Base-by-base conservation (phyloP, 306 rosid species). In the Fragaria vesca region DNA sequence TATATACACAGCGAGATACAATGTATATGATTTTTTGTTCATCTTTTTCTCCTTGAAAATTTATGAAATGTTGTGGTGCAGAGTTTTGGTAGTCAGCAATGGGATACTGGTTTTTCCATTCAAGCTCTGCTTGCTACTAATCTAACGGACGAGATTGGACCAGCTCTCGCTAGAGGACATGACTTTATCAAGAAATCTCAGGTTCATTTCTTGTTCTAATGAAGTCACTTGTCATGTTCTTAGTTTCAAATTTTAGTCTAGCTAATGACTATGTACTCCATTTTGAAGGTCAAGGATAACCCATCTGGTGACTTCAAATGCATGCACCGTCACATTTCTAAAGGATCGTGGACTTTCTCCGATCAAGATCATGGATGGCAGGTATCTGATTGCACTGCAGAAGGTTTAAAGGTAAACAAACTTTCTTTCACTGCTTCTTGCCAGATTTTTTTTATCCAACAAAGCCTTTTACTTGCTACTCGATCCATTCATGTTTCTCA, bases 341-440 rank as follows among this genome's bases (percentile, higher is more conserved):
- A 89, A 76, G 96, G 96, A 6, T 81, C 96, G 1, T 91, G 96
- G 96, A 89, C 96, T 43, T 89, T 91, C 79, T 89, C 96, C 1
- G 91, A 91, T 76, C 89, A 87, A 78, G 96, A 91, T 78, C 96
- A 91, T 38, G 96, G 93, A 79, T 89, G 93, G 96, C 91, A 89
- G 74, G 86, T 85, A 80, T 91, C 96, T 66, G 96, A 92, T 81
- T 86, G 93, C 55, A 90, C 97, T 6, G 93, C 97, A 8, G 97
- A 92, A 68, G 91, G 85, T 75, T 77, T 92, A 38, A 90, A 90
- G 93, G 95, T 92, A 80, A 30, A 72, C 4, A 32, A 54, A 12
- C 48, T 69, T 54, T 8, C 2, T 6, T 55, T 11, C 0, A 67
- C 15, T 38, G 38, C 4, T 43, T 45, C n/a, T 21, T 26, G 15